Evolutionary conservation across 192 early-diverging fungal species (phyloP).

Genomic region (Umbelopsis sp.): DNA sequence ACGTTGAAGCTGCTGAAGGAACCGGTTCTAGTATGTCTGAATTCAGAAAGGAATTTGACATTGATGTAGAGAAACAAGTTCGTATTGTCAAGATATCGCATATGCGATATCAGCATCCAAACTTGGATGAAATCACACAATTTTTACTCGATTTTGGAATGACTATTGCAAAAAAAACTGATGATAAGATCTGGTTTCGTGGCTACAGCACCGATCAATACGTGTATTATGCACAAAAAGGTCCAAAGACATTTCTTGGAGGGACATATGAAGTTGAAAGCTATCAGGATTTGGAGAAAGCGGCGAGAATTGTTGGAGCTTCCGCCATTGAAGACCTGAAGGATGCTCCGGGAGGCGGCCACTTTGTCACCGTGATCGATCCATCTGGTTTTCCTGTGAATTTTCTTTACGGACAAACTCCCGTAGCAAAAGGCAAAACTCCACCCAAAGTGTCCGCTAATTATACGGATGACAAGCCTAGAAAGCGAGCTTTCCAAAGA

Average conservation of each 20-base stretch:
- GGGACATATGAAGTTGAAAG: conserved; percentile 17
- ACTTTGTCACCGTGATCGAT: conserved; percentile 5
- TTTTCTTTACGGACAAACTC: conserved; percentile 12
- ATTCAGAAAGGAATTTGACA: conserved; percentile 9
- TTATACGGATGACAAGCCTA: neutral
- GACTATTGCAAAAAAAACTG: conserved; percentile 1
- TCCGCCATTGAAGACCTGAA: neutral
- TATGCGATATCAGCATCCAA: conserved; percentile 19
- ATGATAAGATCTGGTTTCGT: conserved; percentile 17
- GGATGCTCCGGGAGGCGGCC: conserved; percentile 17
- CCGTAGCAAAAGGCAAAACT: neutral
- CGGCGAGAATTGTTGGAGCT: neutral
- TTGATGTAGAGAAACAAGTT: conserved; percentile 13
- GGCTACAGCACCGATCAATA: conserved; percentile 21
- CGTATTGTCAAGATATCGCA: conserved; percentile 15
- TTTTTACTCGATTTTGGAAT: conserved; percentile 16
- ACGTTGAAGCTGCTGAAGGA: neutral
- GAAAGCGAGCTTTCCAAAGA: conserved; percentile 23
- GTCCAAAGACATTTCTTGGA: neutral
- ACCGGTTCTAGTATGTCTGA: neutral
- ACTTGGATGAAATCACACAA: conserved; percentile 16
- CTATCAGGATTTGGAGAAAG: conserved; percentile 9
- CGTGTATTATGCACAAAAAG: conserved; percentile 13
- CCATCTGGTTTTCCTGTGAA: conserved; percentile 17
- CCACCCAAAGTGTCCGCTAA: neutral